Evolutionary conservation across 176 grass and related monocot species (phyloP).

Genomic region (Ananas comosus): DNA sequence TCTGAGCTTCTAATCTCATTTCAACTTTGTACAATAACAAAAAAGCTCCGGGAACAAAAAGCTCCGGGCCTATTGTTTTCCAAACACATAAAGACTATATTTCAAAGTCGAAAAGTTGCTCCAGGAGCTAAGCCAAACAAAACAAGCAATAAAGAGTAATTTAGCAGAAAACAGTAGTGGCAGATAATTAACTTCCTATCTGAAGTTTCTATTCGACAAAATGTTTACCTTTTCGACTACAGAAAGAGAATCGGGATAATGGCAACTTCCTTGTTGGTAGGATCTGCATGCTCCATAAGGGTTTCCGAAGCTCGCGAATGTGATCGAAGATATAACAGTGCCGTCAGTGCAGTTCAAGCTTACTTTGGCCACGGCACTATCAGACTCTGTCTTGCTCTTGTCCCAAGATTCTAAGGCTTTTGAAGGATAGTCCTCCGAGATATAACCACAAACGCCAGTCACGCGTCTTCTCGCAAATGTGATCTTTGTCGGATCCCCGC

Average conservation of each 20-base stretch:
- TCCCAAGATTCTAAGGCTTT: constrained; percentile 43
- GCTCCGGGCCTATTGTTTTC: too few relatives aligned
- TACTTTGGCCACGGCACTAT: constrained; percentile 22
- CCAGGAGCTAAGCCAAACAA: too few relatives aligned
- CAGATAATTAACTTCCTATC: background rate
- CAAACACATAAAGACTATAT: too few relatives aligned
- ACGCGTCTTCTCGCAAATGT: constrained; percentile 56
- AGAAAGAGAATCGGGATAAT: constrained; percentile 45
- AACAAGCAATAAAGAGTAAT: background rate
- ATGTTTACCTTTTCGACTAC: constrained; percentile 66
- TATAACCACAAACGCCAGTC: constrained; percentile 42
- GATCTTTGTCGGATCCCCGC: constrained; percentile 79
- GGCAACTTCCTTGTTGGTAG: constrained; percentile 64
- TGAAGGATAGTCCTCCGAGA: constrained; percentile 63
- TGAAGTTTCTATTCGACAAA: background rate
- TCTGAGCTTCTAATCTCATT: too few relatives aligned
- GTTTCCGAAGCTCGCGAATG: constrained; percentile 81
- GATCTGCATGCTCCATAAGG: constrained; percentile 62
- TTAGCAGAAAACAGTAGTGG: background rate
- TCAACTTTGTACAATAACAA: too few relatives aligned
- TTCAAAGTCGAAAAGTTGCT: too few relatives aligned
- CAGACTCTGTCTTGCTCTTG: constrained; percentile 13
- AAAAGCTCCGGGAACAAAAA: too few relatives aligned
- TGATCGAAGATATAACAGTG: constrained; percentile 49
- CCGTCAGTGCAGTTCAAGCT: constrained; percentile 55